These are phyloP conservation scores for Plantago elongata DNA, from an alignment of 257 asterid species.

Conservation along the genomic window DNA sequence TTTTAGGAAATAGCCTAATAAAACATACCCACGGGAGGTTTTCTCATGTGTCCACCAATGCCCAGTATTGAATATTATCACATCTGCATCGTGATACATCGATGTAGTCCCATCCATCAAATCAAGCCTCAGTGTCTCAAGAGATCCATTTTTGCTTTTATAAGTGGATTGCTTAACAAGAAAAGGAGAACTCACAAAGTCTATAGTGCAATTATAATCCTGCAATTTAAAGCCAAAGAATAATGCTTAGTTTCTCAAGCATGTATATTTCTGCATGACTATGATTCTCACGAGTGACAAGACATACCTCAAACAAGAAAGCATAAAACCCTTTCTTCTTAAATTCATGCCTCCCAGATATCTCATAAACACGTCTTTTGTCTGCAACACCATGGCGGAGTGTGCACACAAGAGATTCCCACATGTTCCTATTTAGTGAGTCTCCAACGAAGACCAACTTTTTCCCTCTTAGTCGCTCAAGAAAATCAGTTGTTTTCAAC, in stretches of 20 bases:
- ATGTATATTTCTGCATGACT: neutral
- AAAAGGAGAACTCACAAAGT: slow-evolving; percentile 86
- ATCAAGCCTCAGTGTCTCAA: slow-evolving; percentile 81
- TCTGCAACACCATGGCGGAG: slow-evolving; percentile 71
- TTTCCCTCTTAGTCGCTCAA: slow-evolving; percentile 73
- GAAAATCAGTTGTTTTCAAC: slow-evolving; percentile 76
- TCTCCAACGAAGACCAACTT: slow-evolving; percentile 84
- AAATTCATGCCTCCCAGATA: slow-evolving; percentile 81
- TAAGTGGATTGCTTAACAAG: slow-evolving; percentile 63
- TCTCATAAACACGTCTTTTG: slow-evolving; percentile 70
- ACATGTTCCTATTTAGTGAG: slow-evolving; percentile 91
- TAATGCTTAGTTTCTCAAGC: slow-evolving; percentile 1
- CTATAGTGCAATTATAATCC: slow-evolving; percentile 85
- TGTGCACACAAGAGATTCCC: slow-evolving; percentile 93
- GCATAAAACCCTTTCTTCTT: slow-evolving; percentile 90
- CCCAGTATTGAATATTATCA: slow-evolving; percentile 80
- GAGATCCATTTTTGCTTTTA: slow-evolving; percentile 52
- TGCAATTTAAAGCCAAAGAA: slow-evolving; percentile 28
- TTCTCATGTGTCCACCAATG: slow-evolving; percentile 99
- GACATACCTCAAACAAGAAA: slow-evolving; percentile 77
- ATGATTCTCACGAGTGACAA: neutral
- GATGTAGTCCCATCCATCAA: slow-evolving; percentile 69
- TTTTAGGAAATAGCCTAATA: no score
- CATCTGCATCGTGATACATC: slow-evolving; percentile 90
- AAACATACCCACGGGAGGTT: slow-evolving; percentile 80